Evolutionary conservation across 495 filamentous ascomycete genomes (phyloP).

Genomic region (Penicillium paxilli): DNA sequence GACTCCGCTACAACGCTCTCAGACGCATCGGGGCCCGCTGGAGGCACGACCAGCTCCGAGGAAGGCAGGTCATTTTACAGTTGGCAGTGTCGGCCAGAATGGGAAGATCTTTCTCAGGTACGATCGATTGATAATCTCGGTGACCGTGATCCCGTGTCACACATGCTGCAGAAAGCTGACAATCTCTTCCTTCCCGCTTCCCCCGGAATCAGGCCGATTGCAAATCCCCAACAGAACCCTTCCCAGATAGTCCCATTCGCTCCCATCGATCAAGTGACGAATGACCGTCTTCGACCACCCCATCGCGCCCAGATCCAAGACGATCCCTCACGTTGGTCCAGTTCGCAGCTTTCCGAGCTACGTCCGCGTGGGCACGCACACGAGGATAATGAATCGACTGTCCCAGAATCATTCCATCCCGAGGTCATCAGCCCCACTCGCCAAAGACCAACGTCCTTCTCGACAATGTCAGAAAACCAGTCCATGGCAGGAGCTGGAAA

Average conservation of each 20-base stretch:
- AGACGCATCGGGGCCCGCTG: slow-evolving; percentile 28
- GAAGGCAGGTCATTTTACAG: slow-evolving; percentile 80
- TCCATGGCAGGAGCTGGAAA: slow-evolving; percentile 31
- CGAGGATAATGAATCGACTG: slow-evolving; percentile 31
- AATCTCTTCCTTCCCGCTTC: too few species aligned
- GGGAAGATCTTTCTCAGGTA: slow-evolving; percentile 95
- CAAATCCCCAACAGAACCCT: slow-evolving; percentile 38
- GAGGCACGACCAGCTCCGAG: slow-evolving; percentile 36
- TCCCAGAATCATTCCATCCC: slow-evolving; percentile 25
- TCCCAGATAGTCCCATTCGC: slow-evolving; percentile 30
- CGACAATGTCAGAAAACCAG: slow-evolving; percentile 56
- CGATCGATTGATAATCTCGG: slow-evolving; percentile 28
- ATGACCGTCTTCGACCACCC: slow-evolving; percentile 32
- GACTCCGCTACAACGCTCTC: slow-evolving; percentile 38
- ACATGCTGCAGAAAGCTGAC: slow-evolving; percentile 22
- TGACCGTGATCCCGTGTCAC: slow-evolving; percentile 16
- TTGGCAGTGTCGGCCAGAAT: slow-evolving; percentile 91
- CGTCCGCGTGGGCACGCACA: slow-evolving; percentile 32
- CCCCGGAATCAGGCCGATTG: slow-evolving; percentile 49
- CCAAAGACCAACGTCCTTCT: slow-evolving; percentile 63
- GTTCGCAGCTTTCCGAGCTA: slow-evolving; percentile 48
- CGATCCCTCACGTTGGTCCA: slow-evolving; percentile 44
- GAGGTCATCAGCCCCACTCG: slow-evolving; percentile 32
- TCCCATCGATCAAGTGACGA: slow-evolving; percentile 35
- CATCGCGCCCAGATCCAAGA: slow-evolving; percentile 19